These are phyloP conservation scores for Amylocystis lapponica DNA, from an alignment of 768 basidiomycete genomes.

Conservation along the genomic window DNA sequence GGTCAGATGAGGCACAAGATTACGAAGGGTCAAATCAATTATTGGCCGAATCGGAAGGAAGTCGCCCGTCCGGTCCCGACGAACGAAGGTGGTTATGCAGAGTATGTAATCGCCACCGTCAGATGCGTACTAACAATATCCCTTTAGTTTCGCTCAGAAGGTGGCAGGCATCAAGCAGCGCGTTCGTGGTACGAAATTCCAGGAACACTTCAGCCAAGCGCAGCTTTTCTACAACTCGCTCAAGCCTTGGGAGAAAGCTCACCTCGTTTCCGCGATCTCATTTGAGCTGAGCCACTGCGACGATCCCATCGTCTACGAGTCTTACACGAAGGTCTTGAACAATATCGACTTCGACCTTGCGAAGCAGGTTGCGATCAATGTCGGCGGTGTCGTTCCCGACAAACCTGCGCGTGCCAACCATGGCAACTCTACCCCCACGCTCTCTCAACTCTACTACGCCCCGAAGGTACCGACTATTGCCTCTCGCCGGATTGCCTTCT, in stretches of 20 bases:
- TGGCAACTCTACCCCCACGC: constrained; percentile 45
- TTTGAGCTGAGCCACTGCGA: constrained; percentile 87
- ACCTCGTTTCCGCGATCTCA: constrained; percentile 62
- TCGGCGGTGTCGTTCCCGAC: constrained; percentile 55
- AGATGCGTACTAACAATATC: constrained; percentile 2
- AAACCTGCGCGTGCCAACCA: constrained; percentile 48
- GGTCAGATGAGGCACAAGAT: constrained; percentile 55
- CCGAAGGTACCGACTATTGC: constrained; percentile 55
- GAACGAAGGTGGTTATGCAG: constrained; percentile 50
- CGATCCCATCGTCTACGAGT: constrained; percentile 63
- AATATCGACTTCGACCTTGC: constrained; percentile 74
- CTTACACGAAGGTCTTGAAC: constrained; percentile 62
- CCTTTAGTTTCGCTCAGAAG: constrained; percentile 42
- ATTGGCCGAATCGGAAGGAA: constrained; percentile 74
- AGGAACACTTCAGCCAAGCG: constrained; percentile 73
- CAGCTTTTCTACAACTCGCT: constrained; percentile 86
- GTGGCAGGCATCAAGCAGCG: constrained; percentile 52
- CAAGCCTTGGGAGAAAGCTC: constrained; percentile 57
- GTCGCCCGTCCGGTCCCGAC: constrained; percentile 42
- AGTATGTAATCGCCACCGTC: constrained; percentile 30
- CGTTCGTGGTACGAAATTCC: constrained; percentile 66
- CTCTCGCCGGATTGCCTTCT: constrained; percentile 69
- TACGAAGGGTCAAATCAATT: constrained; percentile 56
- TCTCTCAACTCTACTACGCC: constrained; percentile 55
- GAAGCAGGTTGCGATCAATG: constrained; percentile 54